These are phyloP conservation scores for Diaporthe sp. DNA, from an alignment of 2,329 filamentous ascomycete genomes.

Conservation along the genomic window DNA sequence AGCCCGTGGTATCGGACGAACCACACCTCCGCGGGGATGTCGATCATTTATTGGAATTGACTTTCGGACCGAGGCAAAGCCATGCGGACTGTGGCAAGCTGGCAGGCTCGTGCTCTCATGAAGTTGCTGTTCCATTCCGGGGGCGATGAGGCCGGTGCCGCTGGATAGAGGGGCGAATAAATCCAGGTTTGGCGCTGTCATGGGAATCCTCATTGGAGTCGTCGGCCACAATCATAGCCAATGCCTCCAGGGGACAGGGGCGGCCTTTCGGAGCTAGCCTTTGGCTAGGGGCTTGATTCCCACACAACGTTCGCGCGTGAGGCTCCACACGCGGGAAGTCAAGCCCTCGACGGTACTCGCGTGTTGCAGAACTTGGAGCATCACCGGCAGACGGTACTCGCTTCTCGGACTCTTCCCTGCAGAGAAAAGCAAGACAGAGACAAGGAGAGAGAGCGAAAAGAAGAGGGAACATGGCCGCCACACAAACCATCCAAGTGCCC, in stretches of 20 bases:
- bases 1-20: conserved; percentile 14
- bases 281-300: neutral
- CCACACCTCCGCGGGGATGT: conserved; percentile 1
- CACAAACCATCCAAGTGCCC: conserved; percentile 59
- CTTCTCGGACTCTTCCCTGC: neutral
- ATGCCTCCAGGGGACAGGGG: neutral
- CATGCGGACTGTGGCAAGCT: neutral
- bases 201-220: conserved; percentile 7
- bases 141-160: neutral
- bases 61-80: conserved; percentile 29
- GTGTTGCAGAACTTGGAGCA: conserved; percentile 9
- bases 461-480: conserved; percentile 49
- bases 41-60: conserved; percentile 20
- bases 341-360: neutral
- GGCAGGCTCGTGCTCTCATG: neutral
- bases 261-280: conserved; percentile 5
- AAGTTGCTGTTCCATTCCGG: neutral
- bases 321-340: neutral
- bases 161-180: neutral
- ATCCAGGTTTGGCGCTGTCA: neutral
- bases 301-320: neutral
- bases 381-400: neutral
- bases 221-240: neutral
- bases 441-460: neutral
- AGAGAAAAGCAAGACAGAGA: neutral